phyloP scores from a whole-genome alignment of 2,329 filamentous ascomycete genomes.

The Phialocephala subalpina region DNA sequence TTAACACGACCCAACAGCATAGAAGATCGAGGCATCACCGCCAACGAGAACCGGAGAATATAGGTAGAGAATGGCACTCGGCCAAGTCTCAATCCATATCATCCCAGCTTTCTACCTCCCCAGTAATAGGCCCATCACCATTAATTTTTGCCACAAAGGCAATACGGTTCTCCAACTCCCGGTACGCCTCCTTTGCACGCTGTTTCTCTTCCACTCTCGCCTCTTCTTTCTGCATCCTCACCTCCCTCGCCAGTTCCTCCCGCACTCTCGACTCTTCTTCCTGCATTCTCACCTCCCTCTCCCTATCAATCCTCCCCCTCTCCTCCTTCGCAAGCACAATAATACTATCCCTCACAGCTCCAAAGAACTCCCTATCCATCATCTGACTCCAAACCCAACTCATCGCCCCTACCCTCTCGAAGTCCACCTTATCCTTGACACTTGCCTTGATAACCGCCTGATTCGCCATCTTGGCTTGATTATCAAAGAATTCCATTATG shows the following conservation, averaged over 20 bases:
- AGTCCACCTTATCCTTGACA: background rate
- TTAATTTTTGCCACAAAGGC: background rate
- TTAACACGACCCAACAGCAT: background rate
- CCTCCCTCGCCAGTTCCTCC: too few relatives aligned
- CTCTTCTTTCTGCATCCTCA: background rate
- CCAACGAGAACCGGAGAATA: background rate
- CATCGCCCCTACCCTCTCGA: background rate
- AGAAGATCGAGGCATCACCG: background rate
- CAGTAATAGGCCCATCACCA: background rate
- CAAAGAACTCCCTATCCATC: background rate
- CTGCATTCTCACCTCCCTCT: background rate
- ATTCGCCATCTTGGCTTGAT: background rate
- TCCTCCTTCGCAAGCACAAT: background rate
- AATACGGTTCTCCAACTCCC: background rate
- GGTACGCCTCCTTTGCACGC: background rate
- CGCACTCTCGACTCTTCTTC: background rate
- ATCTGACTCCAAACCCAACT: background rate
- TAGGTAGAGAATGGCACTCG: background rate
- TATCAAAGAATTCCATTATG: background rate
- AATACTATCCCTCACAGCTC: background rate
- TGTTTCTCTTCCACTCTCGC: background rate
- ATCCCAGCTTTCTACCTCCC: background rate
- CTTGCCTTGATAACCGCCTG: background rate
- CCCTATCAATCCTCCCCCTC: background rate
- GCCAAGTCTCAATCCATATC: background rate